Conservation (phyloP, 2,329 filamentous ascomycete species). For the Fusarium albidum region DNA sequence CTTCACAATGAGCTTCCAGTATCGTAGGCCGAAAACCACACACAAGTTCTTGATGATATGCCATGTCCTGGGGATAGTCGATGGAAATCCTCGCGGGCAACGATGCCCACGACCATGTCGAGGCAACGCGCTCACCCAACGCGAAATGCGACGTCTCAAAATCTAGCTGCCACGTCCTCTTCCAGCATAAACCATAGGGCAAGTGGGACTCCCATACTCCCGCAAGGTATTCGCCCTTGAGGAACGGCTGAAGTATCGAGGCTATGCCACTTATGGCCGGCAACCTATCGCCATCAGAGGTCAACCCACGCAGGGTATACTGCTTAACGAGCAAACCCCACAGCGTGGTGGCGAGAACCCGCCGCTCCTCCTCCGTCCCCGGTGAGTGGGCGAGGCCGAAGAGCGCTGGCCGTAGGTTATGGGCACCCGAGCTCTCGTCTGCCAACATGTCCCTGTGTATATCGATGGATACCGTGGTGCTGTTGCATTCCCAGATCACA, state of each 20-base stretch:
- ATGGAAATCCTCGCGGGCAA: neutral
- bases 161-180: no score
- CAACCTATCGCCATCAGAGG: neutral
- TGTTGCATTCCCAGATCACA: neutral
- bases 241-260: neutral
- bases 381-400: neutral
- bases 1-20: neutral
- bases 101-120: slow-evolving; percentile 1
- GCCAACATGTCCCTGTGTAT: no score
- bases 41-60: neutral
- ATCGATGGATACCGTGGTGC: neutral
- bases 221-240: neutral
- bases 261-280: neutral
- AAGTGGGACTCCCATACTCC: neutral
- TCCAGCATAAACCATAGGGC: neutral
- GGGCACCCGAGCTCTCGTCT: no score
- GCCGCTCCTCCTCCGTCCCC: neutral
- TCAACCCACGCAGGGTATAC: neutral
- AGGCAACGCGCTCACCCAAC: neutral
- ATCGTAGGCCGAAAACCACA: neutral
- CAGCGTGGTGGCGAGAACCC: neutral
- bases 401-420: neutral
- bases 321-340: neutral
- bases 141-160: no score
- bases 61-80: neutral